phyloP scores from a whole-genome alignment of 1,139 yeast genomes.

The Diutina mesorugosa region DNA sequence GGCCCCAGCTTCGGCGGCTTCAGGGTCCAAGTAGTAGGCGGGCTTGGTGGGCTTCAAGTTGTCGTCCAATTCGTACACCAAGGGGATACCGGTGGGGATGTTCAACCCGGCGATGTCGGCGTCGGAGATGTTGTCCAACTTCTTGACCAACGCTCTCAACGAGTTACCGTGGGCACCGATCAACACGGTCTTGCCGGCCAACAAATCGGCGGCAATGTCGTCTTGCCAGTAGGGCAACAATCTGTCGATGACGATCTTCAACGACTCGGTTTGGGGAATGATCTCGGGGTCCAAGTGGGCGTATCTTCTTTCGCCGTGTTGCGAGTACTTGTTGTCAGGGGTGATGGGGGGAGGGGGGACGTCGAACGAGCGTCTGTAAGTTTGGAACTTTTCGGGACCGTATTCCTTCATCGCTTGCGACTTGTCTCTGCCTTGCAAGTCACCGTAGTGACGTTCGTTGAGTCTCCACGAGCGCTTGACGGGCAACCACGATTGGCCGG shows the following conservation, averaged over 20 bases:
- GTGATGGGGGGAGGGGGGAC: slow-evolving; percentile 91
- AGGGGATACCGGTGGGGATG: slow-evolving; percentile 98
- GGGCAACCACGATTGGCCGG: slow-evolving; percentile 87
- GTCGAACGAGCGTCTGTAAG: slow-evolving; percentile 96
- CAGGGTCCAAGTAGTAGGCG: slow-evolving; percentile 95
- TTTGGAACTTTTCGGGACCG: slow-evolving; percentile 91
- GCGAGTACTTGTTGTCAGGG: slow-evolving; percentile 71
- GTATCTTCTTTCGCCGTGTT: slow-evolving; percentile 79
- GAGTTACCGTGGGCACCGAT: slow-evolving; percentile 99
- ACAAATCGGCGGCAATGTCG: slow-evolving; percentile 74
- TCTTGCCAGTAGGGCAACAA: slow-evolving; percentile 97
- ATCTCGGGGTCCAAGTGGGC: slow-evolving; percentile 69
- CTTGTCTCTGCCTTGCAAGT: slow-evolving; percentile 96
- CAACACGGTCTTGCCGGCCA: slow-evolving; percentile 80
- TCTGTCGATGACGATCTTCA: slow-evolving; percentile 92
- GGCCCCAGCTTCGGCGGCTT: slow-evolving; percentile 99
- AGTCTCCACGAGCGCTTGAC: slow-evolving; percentile 95
- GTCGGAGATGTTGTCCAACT: slow-evolving; percentile 89
- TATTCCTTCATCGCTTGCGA: slow-evolving; percentile 80
- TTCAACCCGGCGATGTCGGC: slow-evolving; percentile 86
- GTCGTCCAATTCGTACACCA: slow-evolving; percentile 90
- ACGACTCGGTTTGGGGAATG: slow-evolving; percentile 89
- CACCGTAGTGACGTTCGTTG: slow-evolving; percentile 99
- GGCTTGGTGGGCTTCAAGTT: slow-evolving; percentile 83
- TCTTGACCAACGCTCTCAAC: slow-evolving; percentile 91